phyloP scores from a whole-genome alignment of 495 filamentous ascomycete species.

The Sordaria brevicollis region DNA sequence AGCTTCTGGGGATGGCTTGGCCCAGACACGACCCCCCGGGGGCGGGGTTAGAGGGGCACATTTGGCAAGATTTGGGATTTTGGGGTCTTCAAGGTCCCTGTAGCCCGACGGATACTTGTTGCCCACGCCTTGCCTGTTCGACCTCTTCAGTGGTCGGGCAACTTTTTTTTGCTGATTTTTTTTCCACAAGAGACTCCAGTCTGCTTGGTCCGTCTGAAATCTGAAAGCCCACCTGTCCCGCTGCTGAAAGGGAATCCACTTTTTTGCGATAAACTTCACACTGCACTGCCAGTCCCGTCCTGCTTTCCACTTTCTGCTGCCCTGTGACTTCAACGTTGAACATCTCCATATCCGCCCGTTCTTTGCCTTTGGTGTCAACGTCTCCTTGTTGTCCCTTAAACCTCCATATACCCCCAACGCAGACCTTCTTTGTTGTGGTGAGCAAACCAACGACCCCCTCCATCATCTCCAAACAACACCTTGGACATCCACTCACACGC shows the following conservation, averaged over 20 bases:
- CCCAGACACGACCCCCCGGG: slow-evolving; percentile 8
- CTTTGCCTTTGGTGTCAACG: not conserved
- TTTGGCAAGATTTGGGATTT: not conserved
- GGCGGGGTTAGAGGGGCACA: slow-evolving; percentile 14
- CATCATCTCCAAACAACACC: not conserved
- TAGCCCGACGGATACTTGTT: not conserved
- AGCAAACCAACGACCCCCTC: not conserved
- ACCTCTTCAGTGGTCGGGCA: slow-evolving; percentile 9
- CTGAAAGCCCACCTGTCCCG: not conserved
- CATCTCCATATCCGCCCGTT: not conserved
- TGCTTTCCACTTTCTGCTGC: not conserved
- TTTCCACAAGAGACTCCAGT: slow-evolving; percentile 1
- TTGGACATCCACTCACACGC: not conserved
- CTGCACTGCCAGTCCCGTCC: not conserved
- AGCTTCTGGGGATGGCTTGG: slow-evolving; percentile 17
- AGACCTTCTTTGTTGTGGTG: not conserved
- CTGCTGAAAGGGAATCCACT: slow-evolving; percentile 1
- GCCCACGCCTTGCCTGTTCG: not conserved
- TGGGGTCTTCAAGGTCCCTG: not conserved
- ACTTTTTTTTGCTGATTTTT: slow-evolving; percentile 11
- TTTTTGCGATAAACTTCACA: slow-evolving; percentile 1
- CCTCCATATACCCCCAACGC: not conserved
- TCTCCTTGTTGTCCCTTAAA: not conserved
- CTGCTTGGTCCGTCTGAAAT: too few relatives aligned
- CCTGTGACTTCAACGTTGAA: not conserved